A percentile compares a stretch with the other conserved stretches of the same genome.
These are phyloP conservation scores for Chalciporus chontae DNA, from an alignment of 768 basidiomycete species.

Conservation along the genomic window DNA sequence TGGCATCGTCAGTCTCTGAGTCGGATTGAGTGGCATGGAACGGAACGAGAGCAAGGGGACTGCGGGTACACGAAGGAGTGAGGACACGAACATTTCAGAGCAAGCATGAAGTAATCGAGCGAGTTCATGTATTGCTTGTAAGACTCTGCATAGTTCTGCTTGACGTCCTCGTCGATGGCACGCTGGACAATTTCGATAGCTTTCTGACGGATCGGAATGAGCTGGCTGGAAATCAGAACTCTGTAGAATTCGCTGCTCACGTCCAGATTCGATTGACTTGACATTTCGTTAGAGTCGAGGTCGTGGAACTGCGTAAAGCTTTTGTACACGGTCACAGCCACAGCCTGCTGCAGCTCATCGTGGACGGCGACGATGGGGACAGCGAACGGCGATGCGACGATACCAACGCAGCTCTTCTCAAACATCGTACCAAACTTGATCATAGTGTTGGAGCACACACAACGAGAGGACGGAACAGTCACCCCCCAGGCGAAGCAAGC, in stretches of 20 bases:
- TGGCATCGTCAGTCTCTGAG: constrained; percentile 1
- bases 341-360: not conserved
- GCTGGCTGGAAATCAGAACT: not conserved
- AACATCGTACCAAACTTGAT: constrained; percentile 57
- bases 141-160: constrained; percentile 90
- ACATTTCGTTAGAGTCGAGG: constrained; percentile 30
- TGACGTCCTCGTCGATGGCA: constrained; percentile 90
- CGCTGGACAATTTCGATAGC: constrained; percentile 91
- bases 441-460: constrained; percentile 57
- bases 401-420: constrained; percentile 52
- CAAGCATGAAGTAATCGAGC: constrained; percentile 98
- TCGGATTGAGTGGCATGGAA: not conserved
- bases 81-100: constrained; percentile 69
- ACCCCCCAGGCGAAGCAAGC: constrained; percentile 63
- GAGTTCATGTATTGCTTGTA: constrained; percentile 95
- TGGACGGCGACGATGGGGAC: constrained; percentile 6
- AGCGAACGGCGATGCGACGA: not conserved
- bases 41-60: too few relatives aligned
- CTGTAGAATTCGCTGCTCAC: constrained; percentile 30
- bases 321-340: constrained; percentile 15
- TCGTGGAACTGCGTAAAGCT: not conserved
- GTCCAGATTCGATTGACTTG: constrained; percentile 45
- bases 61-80: too few relatives aligned
- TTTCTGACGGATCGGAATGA: constrained; percentile 40
- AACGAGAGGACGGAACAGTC: constrained; percentile 49